Base-by-base conservation (phyloP, 345 rosid genomes). In the Geranium rotundifolium region DNA sequence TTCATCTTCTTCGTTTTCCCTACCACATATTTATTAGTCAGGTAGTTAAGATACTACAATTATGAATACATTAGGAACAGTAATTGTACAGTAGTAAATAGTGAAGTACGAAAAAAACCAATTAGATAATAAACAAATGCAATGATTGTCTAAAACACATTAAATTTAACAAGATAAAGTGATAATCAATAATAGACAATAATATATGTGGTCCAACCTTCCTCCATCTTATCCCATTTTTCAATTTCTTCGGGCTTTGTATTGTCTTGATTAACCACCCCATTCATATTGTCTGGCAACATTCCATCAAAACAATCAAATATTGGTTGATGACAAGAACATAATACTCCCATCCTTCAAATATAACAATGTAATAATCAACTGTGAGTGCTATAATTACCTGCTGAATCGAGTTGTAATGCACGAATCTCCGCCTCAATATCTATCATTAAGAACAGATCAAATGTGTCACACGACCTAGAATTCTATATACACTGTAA, bases 321-420 rank as follows among this genome's bases (percentile, higher is more conserved):
- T 16, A 29, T 15, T 20, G 29, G 55, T 41, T 16, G 14, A 54
- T 5, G 56, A 39, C 34, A 46, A 55, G 8, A 9, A 14, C 4
- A 39, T 15, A 54, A 10, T 16, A n/a, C 0, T 54, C 19, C 27
- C 62, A 16, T 59, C 19, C 46, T n/a, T 41, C 12, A 49, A 23
- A 41, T 62, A 12, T 49, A 16, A 30, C 20, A 39, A 29, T 27
- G 16, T 23, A 29, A n/a, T 17, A 10, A 10, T 34, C 41, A 34
- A 8, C 6, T 34, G 10, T 34, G 41, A 34, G 10, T 8, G 10
- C 41, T 27, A 62, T 8, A 34, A 30, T 15, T 31, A 69, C 67
- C 67, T 58, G 67, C 69, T 14, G 69, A 46, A 29, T 65, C 54
- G 15, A 61, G 74, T 29, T 61, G 69, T 60, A 71, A 58, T 7